Conservation (phyloP, 208 protist genomes). For the Hexamita inflata region DNA sequence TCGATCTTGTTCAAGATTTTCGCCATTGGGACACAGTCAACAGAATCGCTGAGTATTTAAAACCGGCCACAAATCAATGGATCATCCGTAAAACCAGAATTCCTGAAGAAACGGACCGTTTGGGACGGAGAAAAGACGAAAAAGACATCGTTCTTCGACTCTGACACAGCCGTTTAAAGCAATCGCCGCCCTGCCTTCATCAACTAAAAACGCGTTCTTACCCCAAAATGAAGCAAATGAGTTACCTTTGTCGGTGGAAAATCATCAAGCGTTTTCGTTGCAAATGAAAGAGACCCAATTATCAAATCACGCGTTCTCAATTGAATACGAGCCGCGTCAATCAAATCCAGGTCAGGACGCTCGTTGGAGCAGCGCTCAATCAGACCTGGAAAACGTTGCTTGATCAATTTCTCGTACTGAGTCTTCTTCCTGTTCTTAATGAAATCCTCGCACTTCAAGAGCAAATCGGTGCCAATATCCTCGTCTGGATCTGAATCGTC, state of each 20-base stretch:
- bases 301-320: neutral
- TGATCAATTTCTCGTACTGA: neutral
- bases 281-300: neutral
- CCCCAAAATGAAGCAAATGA: neutral
- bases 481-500: neutral
- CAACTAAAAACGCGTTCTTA: neutral
- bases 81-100: neutral
- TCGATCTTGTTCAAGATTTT: too few species aligned
- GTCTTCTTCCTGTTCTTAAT: neutral
- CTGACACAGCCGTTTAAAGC: neutral
- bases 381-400: neutral
- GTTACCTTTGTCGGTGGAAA: neutral
- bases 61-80: neutral
- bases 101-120: neutral
- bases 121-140: neutral
- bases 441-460: neutral
- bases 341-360: neutral
- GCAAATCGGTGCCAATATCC: neutral
- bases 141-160: neutral
- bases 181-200: neutral
- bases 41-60: neutral
- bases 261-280: neutral
- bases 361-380: neutral
- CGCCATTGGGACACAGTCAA: too few species aligned
- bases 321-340: neutral